These are phyloP conservation scores for Coprinopsis sp. DNA, from an alignment of 768 basidiomycete species.

Conservation along the genomic window DNA sequence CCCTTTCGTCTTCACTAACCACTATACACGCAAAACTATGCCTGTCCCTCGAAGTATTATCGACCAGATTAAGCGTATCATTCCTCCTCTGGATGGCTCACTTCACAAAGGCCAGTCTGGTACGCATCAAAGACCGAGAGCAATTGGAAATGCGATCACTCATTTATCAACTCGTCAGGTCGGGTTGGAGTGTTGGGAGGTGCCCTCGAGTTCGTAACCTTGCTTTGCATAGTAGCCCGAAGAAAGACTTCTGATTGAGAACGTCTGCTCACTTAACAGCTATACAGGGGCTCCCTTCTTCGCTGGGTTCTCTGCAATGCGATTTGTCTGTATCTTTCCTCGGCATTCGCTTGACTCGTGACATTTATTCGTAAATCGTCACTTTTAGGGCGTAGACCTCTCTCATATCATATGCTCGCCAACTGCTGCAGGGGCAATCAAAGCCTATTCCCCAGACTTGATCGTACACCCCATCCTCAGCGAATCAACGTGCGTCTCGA, in stretches of 20 bases:
- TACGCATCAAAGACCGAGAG: constrained; percentile 24
- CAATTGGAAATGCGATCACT: neutral
- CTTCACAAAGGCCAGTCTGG: constrained; percentile 96
- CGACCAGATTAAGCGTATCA: constrained; percentile 73
- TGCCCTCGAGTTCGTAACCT: constrained; percentile 71
- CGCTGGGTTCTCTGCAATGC: constrained; percentile 84
- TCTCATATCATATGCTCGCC: constrained; percentile 98
- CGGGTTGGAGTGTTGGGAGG: constrained; percentile 93
- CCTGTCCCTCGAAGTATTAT: constrained; percentile 56
- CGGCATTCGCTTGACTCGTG: neutral
- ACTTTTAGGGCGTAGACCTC: constrained; percentile 76
- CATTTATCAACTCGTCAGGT: constrained; percentile 39
- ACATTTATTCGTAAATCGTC: constrained; percentile 2
- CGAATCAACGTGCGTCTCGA: constrained; percentile 52
- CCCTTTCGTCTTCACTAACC: no score
- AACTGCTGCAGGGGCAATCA: constrained; percentile 87
- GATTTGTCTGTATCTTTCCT: constrained; percentile 52
- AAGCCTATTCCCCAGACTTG: constrained; percentile 93
- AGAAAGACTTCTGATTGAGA: neutral
- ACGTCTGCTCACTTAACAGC: constrained; percentile 34
- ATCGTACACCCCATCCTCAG: constrained; percentile 94
- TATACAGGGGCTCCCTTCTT: constrained; percentile 98
- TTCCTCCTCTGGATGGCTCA: constrained; percentile 84
- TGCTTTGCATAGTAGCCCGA: neutral
- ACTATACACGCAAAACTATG: constrained; percentile 34